Evolutionary conservation across 1,284 basidiomycete species (phyloP).

Genomic region (Heliocybe sulcata): DNA sequence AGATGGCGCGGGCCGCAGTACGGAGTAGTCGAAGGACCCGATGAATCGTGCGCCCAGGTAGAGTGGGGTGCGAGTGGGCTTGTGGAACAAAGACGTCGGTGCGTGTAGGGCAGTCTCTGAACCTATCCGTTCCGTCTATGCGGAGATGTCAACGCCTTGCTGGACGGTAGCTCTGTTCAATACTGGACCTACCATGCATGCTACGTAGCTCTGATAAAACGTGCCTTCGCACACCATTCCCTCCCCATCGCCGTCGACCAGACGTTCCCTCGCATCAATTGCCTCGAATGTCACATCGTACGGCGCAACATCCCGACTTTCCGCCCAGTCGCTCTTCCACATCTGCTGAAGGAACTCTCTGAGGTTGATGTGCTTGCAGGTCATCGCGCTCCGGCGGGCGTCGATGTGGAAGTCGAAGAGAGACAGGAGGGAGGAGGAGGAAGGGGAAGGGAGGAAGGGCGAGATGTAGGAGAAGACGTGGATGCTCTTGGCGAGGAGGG

Average conservation of each 20-base stretch:
- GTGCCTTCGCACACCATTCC: conserved; percentile 28
- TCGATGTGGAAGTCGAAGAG: conserved; percentile 38
- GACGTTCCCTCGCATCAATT: conserved; percentile 32
- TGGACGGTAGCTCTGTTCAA: no score
- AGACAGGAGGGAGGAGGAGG: conserved; percentile 33
- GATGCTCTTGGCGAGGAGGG: conserved; percentile 29
- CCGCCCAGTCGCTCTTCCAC: conserved; percentile 42
- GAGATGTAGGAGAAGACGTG: conserved; percentile 36
- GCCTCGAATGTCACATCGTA: conserved; percentile 43
- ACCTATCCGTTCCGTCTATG: neutral
- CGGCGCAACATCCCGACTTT: conserved; percentile 36
- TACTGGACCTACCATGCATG: conserved; percentile 26
- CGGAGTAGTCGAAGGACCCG: conserved; percentile 29
- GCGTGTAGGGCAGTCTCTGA: neutral
- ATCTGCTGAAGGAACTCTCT: conserved; percentile 27
- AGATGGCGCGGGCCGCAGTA: conserved; percentile 26
- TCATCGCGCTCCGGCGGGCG: conserved; percentile 24
- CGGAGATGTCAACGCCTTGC: no score
- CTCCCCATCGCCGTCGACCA: conserved; percentile 19
- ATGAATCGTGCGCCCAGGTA: conserved; percentile 20
- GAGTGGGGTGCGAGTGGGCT: conserved; percentile 13
- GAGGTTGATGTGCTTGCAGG: conserved; percentile 30
- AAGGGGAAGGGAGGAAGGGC: conserved; percentile 28
- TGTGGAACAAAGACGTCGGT: conserved; percentile 1
- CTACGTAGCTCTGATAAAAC: conserved; percentile 36